phyloP scores from a whole-genome alignment of 208 protist genomes.

The Phytomonas francai region DNA sequence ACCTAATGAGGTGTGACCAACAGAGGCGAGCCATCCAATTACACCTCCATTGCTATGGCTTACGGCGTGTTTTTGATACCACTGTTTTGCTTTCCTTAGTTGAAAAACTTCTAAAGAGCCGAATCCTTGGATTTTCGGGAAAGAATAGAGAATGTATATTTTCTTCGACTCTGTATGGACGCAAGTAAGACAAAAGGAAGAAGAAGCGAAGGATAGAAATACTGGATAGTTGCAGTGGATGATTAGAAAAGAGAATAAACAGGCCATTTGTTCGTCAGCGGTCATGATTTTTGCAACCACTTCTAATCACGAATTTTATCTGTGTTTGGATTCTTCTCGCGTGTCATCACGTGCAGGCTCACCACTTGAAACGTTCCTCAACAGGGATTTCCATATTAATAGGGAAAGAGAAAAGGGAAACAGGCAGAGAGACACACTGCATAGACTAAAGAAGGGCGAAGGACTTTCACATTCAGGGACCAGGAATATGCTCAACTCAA shows the following conservation, averaged over 20 bases:
- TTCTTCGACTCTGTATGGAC: too few species aligned
- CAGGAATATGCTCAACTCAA: too few species aligned
- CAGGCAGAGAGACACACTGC: conserved; percentile 1
- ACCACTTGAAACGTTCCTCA: background rate
- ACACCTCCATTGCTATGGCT: background rate
- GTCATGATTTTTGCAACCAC: background rate
- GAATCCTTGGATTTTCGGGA: background rate
- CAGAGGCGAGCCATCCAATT: too few species aligned
- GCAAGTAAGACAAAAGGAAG: background rate
- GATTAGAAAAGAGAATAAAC: background rate
- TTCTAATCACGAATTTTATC: background rate
- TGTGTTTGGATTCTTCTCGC: background rate
- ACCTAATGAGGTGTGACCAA: background rate
- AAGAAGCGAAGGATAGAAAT: background rate
- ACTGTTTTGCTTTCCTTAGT: background rate
- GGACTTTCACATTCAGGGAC: too few species aligned
- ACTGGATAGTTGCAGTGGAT: background rate
- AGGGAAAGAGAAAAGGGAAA: conserved; percentile 7
- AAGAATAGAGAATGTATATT: background rate
- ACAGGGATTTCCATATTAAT: background rate
- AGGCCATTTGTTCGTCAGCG: background rate
- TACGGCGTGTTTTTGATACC: background rate
- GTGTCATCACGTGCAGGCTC: background rate
- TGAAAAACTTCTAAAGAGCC: background rate
- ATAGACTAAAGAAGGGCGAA: too few species aligned